These are phyloP conservation scores for Vachellia collinsii DNA, from an alignment of 306 rosid genomes.

Conservation along the genomic window DNA sequence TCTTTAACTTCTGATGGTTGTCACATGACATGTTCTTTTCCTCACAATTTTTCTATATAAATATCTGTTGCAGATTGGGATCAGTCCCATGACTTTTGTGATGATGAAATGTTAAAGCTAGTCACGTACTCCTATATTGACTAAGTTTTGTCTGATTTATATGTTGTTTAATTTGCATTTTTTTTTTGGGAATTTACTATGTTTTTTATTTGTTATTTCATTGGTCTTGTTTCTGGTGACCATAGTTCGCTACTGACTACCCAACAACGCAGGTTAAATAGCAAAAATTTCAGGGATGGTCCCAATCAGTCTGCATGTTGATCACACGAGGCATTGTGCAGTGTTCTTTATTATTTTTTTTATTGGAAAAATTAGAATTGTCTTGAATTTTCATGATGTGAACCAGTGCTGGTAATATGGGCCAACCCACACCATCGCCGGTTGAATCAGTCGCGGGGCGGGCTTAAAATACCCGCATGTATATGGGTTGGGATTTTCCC, in stretches of 20 bases:
- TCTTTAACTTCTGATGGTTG: too few relatives aligned
- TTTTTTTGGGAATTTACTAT: not conserved
- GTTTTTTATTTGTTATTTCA: not conserved
- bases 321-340: too few relatives aligned
- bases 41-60: not conserved
- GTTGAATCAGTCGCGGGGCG: too few relatives aligned
- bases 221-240: not conserved
- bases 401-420: too few relatives aligned
- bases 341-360: too few relatives aligned
- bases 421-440: too few relatives aligned
- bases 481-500: too few relatives aligned
- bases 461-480: too few relatives aligned
- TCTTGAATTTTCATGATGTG: too few relatives aligned
- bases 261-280: not conserved
- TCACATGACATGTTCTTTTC: constrained; percentile 54
- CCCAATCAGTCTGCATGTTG: not conserved
- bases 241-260: not conserved
- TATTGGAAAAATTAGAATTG: too few relatives aligned
- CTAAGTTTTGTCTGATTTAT: not conserved
- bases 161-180: not conserved
- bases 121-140: not conserved
- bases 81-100: not conserved
- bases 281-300: not conserved
- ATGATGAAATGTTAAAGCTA: not conserved
- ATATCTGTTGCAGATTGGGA: not conserved